A percentile compares a stretch with the other conserved stretches of the same genome.
Conservation (phyloP, 1,284 basidiomycete species). For the Moesziomyces parantarcticus region DNA sequence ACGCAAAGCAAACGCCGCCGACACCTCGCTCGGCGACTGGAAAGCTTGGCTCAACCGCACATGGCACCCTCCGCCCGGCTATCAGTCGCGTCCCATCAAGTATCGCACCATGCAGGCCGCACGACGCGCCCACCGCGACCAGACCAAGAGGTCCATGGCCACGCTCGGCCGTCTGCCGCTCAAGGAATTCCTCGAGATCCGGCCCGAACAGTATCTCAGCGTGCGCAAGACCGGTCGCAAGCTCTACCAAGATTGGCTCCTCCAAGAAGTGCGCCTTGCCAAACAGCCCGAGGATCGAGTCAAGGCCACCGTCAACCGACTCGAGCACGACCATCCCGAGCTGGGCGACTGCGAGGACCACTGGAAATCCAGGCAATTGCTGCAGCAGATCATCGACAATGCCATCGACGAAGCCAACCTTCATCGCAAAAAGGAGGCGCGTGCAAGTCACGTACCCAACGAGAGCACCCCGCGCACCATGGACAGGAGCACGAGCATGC, state of each 20-base stretch:
- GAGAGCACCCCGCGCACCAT: constrained; percentile 30
- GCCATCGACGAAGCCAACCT: constrained; percentile 56
- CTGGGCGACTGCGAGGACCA: constrained; percentile 55
- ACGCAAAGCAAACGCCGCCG: constrained; percentile 27
- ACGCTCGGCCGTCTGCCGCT: constrained; percentile 53
- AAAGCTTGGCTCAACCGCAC: constrained; percentile 46
- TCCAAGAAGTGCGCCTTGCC: constrained; percentile 51
- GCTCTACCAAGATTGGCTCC: constrained; percentile 55
- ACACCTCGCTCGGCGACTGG: constrained; percentile 45
- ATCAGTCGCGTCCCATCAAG: constrained; percentile 39
- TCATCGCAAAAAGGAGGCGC: constrained; percentile 49
- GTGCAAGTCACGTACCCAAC: constrained; percentile 20
- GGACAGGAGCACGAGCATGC: constrained; percentile 28
- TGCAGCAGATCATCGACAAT: constrained; percentile 60
- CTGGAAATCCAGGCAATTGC: constrained; percentile 53
- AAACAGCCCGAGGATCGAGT: constrained; percentile 54
- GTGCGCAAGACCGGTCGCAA: constrained; percentile 52
- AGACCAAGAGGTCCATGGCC: constrained; percentile 51
- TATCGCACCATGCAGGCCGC: constrained; percentile 50
- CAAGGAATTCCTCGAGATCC: constrained; percentile 54
- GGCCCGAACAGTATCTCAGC: constrained; percentile 49
- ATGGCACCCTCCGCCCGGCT: constrained; percentile 35
- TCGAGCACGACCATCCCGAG: constrained; percentile 47
- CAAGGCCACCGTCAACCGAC: constrained; percentile 47
- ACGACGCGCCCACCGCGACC: constrained; percentile 39